Evolutionary conservation across 805 yeast genomes (phyloP).

Genomic region (Candida ortonii): DNA sequence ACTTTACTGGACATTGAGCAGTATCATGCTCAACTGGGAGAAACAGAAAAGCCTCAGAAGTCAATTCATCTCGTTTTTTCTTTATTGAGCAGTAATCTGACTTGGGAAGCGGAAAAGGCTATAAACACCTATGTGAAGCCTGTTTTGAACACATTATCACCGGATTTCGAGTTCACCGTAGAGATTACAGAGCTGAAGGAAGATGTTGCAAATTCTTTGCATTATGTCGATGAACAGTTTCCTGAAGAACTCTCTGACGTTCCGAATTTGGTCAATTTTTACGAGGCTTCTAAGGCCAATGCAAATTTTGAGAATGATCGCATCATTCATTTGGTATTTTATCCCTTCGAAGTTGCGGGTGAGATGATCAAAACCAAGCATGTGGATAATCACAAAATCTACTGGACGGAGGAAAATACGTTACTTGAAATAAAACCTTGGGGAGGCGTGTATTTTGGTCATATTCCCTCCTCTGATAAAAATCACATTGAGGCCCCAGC

Average conservation of each 20-base stretch:
- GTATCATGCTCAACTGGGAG: conserved; percentile 1
- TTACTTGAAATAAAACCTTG: conserved; percentile 18
- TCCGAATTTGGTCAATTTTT: conserved; percentile 21
- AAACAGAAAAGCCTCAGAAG: too few species aligned
- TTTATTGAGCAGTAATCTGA: conserved; percentile 11
- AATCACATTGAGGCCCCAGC: neutral
- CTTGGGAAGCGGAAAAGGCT: conserved; percentile 23
- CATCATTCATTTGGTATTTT: conserved; percentile 19
- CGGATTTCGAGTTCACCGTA: conserved; percentile 11
- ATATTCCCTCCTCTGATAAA: conserved; percentile 5
- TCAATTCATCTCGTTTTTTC: conserved; percentile 12
- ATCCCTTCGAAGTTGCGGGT: conserved; percentile 26
- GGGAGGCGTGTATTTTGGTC: conserved; percentile 31
- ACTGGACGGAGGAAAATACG: conserved; percentile 21
- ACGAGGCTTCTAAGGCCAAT: conserved; percentile 7
- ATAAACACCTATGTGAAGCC: conserved; percentile 14
- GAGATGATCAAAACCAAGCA: conserved; percentile 14
- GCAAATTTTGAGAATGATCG: conserved; percentile 1
- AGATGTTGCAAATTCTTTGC: neutral
- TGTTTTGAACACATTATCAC: conserved; percentile 4
- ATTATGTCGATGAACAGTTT: conserved; percentile 17
- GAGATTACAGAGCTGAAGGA: conserved; percentile 6
- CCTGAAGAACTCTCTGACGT: conserved; percentile 25
- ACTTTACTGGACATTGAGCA: conserved; percentile 14
- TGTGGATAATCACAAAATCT: conserved; percentile 16